Evolutionary conservation across 2,329 filamentous ascomycete species (phyloP).

Genomic region (Verticillium dahliae): DNA sequence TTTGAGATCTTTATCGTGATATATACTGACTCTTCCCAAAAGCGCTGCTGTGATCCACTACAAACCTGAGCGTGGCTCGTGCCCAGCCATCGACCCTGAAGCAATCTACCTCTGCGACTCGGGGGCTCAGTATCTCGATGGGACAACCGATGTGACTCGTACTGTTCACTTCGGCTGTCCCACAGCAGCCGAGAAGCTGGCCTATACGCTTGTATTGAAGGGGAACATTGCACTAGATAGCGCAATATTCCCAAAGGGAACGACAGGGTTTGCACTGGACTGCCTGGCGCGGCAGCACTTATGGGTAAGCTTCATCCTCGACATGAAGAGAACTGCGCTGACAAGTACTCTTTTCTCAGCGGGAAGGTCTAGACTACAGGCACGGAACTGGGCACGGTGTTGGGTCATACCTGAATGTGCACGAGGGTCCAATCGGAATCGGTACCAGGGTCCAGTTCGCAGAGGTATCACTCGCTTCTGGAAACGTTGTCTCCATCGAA

Average conservation of each 20-base stretch:
- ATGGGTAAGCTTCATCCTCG: slow-evolving; percentile 55
- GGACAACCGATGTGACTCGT: slow-evolving; percentile 91
- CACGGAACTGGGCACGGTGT: slow-evolving; percentile 96
- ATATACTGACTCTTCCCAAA: background rate
- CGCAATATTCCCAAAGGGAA: slow-evolving; percentile 88
- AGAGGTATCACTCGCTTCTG: slow-evolving; percentile 82
- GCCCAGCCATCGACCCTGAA: slow-evolving; percentile 75
- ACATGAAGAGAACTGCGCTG: slow-evolving; percentile 9
- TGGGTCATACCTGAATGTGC: slow-evolving; percentile 91
- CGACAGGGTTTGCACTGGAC: slow-evolving; percentile 88
- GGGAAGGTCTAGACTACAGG: slow-evolving; percentile 83
- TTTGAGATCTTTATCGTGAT: background rate
- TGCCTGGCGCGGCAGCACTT: slow-evolving; percentile 82
- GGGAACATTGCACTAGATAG: slow-evolving; percentile 85
- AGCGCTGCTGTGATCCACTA: slow-evolving; percentile 97
- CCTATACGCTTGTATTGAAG: slow-evolving; percentile 92
- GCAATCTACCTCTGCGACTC: slow-evolving; percentile 94
- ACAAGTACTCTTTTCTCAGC: slow-evolving; percentile 25
- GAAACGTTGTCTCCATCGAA: slow-evolving; percentile 93
- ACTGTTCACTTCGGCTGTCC: slow-evolving; percentile 89
- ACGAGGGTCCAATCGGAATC: slow-evolving; percentile 95
- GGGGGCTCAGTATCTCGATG: slow-evolving; percentile 91
- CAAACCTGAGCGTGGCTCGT: slow-evolving; percentile 76
- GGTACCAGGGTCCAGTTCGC: slow-evolving; percentile 87
- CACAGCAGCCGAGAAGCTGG: slow-evolving; percentile 73